phyloP scores from a whole-genome alignment of 208 protist genomes.

The Crithidia bombi region DNA sequence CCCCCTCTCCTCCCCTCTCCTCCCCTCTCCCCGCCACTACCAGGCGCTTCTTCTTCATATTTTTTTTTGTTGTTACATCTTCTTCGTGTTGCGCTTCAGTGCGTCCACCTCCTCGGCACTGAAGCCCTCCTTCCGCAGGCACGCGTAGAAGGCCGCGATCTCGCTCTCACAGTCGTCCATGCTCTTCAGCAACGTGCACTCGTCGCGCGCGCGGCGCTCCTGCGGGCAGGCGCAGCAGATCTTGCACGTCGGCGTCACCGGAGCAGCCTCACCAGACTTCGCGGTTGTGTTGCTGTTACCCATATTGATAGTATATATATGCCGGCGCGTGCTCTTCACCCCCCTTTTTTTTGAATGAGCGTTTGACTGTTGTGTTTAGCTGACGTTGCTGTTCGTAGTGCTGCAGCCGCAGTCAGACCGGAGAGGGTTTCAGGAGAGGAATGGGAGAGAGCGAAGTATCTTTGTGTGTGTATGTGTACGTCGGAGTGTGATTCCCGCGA shows the following conservation, averaged over 20 bases:
- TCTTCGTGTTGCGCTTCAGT: constrained; percentile 50
- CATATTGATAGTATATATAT: not conserved
- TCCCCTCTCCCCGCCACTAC: not conserved
- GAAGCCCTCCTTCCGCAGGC: constrained; percentile 80
- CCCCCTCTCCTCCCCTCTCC: no score
- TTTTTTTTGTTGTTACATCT: constrained; percentile 33
- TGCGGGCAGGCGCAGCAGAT: constrained; percentile 89
- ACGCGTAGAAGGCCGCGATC: constrained; percentile 75
- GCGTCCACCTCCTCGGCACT: constrained; percentile 59
- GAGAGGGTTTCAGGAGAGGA: no score
- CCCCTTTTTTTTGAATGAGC: no score
- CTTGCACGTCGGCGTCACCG: constrained; percentile 67
- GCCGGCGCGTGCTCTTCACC: no score
- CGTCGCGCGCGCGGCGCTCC: constrained; percentile 71
- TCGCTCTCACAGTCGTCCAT: constrained; percentile 67
- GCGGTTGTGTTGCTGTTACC: constrained; percentile 15
- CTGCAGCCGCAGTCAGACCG: no score
- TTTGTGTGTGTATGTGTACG: no score
- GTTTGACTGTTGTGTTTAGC: not conserved
- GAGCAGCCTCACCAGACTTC: not conserved
- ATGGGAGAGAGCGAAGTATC: no score
- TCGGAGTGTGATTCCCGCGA: no score
- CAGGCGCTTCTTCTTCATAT: not conserved
- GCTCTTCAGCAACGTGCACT: constrained; percentile 76
- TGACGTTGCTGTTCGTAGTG: no score